Evolutionary conservation across 225 moss, liverwort and hornwort genomes (phyloP), one percentile per base, ranked within the genome.

Genomic region (Physcomitrellopsis africana): DNA sequence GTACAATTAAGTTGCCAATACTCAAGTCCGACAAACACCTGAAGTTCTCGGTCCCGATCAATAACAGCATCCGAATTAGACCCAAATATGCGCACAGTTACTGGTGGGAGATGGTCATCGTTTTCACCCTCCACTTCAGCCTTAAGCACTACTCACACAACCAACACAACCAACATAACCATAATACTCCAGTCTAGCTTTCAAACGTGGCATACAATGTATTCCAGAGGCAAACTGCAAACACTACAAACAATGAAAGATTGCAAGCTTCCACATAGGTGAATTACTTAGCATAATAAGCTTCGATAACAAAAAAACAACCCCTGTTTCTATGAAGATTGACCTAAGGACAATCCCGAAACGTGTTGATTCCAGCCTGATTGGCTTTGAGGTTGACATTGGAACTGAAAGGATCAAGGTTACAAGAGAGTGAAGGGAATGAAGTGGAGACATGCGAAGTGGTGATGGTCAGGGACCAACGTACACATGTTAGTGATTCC

Each of bases 401-500:
- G 5, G 51, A 10, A 52, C 29, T 65, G 22, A 27, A 37, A 68
- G 27, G 17, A 14, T 0, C 48, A 47, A 58, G 16, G 15, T 3
- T 57, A 48, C 11, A 15, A 49, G 49, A 11, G 49, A 15, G 49
- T 49, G 49, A 49, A 56, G 7, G 49, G 43, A 51, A 51, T 5
- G 10, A 5, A 64, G 41, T 22, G 9, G 9, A 8, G 61, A 55
- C 13, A 48, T 20, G 12, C 62, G 16, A 19, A 51, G 51, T 7
- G 8, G 19, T 9, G 19, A n/a, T 51, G 51, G 15, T 37, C 5
- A 49, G 15, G 26, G 10, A 63, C 18, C 22, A 24, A 77, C 92
- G 75, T 84, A 95, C 95, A 68, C 75, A 93, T 86, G 72, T 99
- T 99, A 13, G 93, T 99, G 80, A 99, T 99, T 76, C 99, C 95